Percentiles rank a stretch among this genome's conserved stretches.
phyloP scores from a whole-genome alignment of 495 filamentous ascomycete species.

The Penicillium canescens region DNA sequence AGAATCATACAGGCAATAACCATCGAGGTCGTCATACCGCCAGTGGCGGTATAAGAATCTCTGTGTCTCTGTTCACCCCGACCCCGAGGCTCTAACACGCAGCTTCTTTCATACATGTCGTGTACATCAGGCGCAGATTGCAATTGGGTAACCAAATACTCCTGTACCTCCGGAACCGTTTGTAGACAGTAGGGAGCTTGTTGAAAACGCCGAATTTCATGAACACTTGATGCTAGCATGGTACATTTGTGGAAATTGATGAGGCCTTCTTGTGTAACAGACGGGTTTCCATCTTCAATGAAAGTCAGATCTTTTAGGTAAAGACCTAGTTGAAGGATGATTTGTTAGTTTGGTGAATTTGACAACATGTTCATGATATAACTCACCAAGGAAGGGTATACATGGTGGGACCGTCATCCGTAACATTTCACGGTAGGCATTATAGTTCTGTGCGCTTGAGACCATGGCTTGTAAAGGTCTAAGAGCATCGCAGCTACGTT shows the following conservation, averaged over 20 bases:
- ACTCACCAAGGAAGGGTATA: slow-evolving; percentile 90
- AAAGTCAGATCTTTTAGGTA: slow-evolving; percentile 94
- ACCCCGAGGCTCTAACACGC: slow-evolving; percentile 82
- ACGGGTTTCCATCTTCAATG: slow-evolving; percentile 95
- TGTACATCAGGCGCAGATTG: slow-evolving; percentile 81
- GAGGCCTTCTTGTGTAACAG: slow-evolving; percentile 78
- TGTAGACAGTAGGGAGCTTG: slow-evolving; percentile 83
- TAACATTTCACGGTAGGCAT: slow-evolving; percentile 80
- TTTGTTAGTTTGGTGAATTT: not conserved
- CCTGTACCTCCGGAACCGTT: slow-evolving; percentile 82
- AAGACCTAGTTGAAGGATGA: slow-evolving; percentile 56
- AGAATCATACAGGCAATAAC: slow-evolving; percentile 30
- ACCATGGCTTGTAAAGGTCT: slow-evolving; percentile 83
- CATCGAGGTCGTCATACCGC: slow-evolving; percentile 42
- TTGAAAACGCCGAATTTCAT: slow-evolving; percentile 89
- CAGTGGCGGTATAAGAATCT: slow-evolving; percentile 44
- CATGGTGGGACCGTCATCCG: slow-evolving; percentile 84
- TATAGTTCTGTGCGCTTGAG: slow-evolving; percentile 92
- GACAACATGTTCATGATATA: slow-evolving; percentile 1
- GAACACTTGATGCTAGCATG: slow-evolving; percentile 91
- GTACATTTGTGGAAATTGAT: slow-evolving; percentile 94
- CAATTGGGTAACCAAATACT: slow-evolving; percentile 86
- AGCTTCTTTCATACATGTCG: slow-evolving; percentile 90
- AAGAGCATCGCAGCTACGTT: slow-evolving; percentile 65
- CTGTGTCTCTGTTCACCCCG: slow-evolving; percentile 71